A percentile compares a stretch with the other conserved stretches of the same genome.
These are phyloP conservation scores for Trichoderma polysporum DNA, from an alignment of 2,329 filamentous ascomycete species.

Conservation along the genomic window DNA sequence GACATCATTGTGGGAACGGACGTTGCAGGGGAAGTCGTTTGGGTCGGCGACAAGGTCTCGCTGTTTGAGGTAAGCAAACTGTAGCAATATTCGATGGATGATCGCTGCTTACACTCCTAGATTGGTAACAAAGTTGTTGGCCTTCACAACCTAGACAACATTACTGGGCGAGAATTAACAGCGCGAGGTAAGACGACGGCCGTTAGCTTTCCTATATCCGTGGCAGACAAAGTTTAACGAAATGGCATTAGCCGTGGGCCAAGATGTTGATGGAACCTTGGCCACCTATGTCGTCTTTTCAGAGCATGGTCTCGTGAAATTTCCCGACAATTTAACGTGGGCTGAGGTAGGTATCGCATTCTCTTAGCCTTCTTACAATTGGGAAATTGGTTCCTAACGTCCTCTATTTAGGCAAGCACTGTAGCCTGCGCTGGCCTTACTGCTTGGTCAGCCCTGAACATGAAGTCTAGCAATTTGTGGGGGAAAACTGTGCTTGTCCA, in stretches of 20 bases:
- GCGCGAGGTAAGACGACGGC: neutral
- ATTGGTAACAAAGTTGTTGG: neutral
- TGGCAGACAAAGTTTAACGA: neutral
- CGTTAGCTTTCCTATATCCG: neutral
- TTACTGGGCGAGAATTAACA: slow-evolving; percentile 9
- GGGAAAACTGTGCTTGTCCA: slow-evolving; percentile 16
- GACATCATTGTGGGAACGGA: slow-evolving; percentile 3
- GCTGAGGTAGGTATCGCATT: neutral
- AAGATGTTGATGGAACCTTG: slow-evolving; percentile 9
- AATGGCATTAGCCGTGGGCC: neutral
- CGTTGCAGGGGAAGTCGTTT: slow-evolving; percentile 8
- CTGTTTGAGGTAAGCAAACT: neutral
- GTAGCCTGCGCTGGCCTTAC: slow-evolving; percentile 13
- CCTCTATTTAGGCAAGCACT: slow-evolving; percentile 13
- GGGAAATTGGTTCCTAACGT: neutral
- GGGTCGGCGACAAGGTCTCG: slow-evolving; percentile 1
- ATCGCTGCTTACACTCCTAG: neutral
- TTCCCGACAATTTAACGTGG: slow-evolving; percentile 15
- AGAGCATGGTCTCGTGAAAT: slow-evolving; percentile 1
- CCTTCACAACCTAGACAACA: slow-evolving; percentile 9
- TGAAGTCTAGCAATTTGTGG: neutral
- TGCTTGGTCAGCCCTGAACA: slow-evolving; percentile 15
- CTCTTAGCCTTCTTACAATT: no score
- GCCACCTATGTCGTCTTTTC: slow-evolving; percentile 8
- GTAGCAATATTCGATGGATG: neutral